Conservation (phyloP, 2,329 filamentous ascomycete genomes). For the Phaeophleospora eucalypticola region DNA sequence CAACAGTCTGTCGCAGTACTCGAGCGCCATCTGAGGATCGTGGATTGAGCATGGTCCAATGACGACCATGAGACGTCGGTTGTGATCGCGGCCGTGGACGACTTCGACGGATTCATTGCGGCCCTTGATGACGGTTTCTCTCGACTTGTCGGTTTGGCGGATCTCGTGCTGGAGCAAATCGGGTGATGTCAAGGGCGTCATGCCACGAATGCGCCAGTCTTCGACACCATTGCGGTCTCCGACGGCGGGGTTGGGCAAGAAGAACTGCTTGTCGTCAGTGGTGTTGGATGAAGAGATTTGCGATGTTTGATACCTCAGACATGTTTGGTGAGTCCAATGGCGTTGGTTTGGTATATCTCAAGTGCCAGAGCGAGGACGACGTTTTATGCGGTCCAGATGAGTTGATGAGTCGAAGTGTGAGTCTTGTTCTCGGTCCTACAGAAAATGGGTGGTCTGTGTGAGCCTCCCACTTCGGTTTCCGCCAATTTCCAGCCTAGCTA, state of each 20-base stretch:
- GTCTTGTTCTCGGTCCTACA: not conserved
- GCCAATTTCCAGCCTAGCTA: too few relatives aligned
- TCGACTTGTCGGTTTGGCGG: conserved; percentile 49
- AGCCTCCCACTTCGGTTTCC: not conserved
- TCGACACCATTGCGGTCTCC: conserved; percentile 48
- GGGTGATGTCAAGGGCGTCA: conserved; percentile 70
- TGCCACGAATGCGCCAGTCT: conserved; percentile 60
- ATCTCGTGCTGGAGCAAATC: conserved; percentile 96
- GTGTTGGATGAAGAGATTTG: not conserved
- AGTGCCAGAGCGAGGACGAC: too few relatives aligned
- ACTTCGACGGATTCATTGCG: conserved; percentile 59
- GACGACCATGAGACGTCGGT: conserved; percentile 66
- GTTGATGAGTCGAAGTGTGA: not conserved
- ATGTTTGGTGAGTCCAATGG: not conserved
- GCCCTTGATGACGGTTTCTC: conserved; percentile 54
- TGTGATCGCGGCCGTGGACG: conserved; percentile 56
- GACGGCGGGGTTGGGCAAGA: conserved; percentile 47
- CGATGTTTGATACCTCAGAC: not conserved
- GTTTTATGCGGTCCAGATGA: not conserved
- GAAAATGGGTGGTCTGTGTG: not conserved
- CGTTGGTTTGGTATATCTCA: not conserved
- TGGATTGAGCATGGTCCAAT: conserved; percentile 97
- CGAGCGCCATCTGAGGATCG: conserved; percentile 82
- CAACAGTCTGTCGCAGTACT: conserved; percentile 84
- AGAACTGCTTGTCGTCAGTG: conserved; percentile 40